Evolutionary conservation across 345 rosid genomes (phyloP).

Genomic region (Arabis hirsuta): DNA sequence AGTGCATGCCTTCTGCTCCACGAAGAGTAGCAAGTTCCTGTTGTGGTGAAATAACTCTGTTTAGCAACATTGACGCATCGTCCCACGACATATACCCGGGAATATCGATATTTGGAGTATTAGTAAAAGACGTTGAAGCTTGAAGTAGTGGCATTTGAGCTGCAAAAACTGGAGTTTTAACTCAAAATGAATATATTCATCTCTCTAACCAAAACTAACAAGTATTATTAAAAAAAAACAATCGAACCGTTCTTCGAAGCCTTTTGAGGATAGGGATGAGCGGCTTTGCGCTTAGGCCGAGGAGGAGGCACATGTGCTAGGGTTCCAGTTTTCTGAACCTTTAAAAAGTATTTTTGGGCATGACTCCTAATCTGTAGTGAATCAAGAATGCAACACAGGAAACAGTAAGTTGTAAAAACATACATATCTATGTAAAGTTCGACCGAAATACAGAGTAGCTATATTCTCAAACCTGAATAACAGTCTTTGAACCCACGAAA

Average conservation of each 20-base stretch:
- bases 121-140: slow-evolving; percentile 59
- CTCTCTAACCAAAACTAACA: slow-evolving; percentile 13
- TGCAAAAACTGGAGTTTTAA: slow-evolving; percentile 34
- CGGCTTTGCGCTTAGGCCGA: slow-evolving; percentile 95
- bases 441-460: slow-evolving; percentile 6
- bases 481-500: slow-evolving; percentile 97
- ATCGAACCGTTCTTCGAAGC: slow-evolving; percentile 78
- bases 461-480: slow-evolving; percentile 73
- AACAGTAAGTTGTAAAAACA: neutral
- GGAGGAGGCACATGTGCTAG: slow-evolving; percentile 96
- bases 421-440: neutral
- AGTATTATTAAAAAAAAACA: neutral
- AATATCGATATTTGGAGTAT: slow-evolving; percentile 45
- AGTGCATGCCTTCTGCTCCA: slow-evolving; percentile 63
- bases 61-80: slow-evolving; percentile 60
- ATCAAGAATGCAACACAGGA: neutral
- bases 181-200: neutral
- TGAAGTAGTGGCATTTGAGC: slow-evolving; percentile 65
- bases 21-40: slow-evolving; percentile 57
- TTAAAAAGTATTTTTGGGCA: slow-evolving; percentile 96
- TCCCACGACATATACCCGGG: slow-evolving; percentile 70
- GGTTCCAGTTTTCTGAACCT: slow-evolving; percentile 94
- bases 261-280: slow-evolving; percentile 96
- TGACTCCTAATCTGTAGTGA: slow-evolving; percentile 84
- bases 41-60: slow-evolving; percentile 51